A percentile compares a stretch with the other conserved stretches of the same genome.
Evolutionary conservation across 2,329 filamentous ascomycete species (phyloP).

Genomic region (Sporothrix pallida): DNA sequence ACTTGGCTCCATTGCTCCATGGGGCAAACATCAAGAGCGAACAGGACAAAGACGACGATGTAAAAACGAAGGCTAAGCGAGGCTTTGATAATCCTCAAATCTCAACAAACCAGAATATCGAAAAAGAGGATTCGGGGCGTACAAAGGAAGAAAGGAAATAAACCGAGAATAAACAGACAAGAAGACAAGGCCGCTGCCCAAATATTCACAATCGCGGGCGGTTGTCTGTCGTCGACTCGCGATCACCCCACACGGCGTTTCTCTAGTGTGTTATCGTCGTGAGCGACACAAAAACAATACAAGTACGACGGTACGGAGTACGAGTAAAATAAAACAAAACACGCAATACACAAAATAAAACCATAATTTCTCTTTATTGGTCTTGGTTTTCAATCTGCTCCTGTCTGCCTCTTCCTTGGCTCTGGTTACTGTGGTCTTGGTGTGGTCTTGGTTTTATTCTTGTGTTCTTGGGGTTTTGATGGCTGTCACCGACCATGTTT

Average conservation of each 20-base stretch:
- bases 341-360: not conserved
- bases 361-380: not conserved
- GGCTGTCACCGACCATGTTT: constrained; percentile 16
- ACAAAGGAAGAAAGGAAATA: not conserved
- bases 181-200: not conserved
- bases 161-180: not conserved
- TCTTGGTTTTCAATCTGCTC: not conserved
- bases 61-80: not conserved
- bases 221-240: not conserved
- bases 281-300: not conserved
- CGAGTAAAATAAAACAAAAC: not conserved
- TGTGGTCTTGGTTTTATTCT: not conserved
- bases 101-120: too few species aligned
- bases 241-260: not conserved
- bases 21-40: too few species aligned
- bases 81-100: not conserved
- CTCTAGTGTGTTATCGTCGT: not conserved
- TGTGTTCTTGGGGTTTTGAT: not conserved
- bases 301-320: too few species aligned
- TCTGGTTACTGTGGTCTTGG: too few species aligned
- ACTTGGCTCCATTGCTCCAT: not conserved
- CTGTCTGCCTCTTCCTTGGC: too few species aligned
- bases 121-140: too few species aligned
- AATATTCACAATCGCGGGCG: not conserved
- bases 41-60: too few species aligned